Base-by-base conservation (phyloP, 2,329 filamentous ascomycete species). In the Hypoxylon sp. region DNA sequence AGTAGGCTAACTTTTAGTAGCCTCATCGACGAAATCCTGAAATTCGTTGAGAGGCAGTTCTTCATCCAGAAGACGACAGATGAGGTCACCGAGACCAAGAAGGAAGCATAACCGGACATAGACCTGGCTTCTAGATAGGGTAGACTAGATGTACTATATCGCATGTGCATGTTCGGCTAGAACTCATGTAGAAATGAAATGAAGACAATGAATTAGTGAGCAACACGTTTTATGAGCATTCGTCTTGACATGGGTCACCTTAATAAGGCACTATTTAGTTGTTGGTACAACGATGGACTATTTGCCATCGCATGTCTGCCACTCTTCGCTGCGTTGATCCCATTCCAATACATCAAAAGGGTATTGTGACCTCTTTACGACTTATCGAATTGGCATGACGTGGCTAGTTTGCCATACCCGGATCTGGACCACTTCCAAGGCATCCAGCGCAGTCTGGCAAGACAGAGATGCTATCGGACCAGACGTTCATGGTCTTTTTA, bases 21-120 rank as follows among this genome's bases (percentile, higher is more conserved):
- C 75, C 70, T 94, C 59, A 91, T 97, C 71, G 94, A 97, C 70
- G 94, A 97, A 80, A 78, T 87, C 2, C 88, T 97, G 73, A 97
- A 97, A 81, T 84, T 89, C 57, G 71, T 91, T 46, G 94, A 97
- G 82, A 85, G 91, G 68, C 81, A 83, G 53, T 85, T 88, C 71
- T 92, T 91, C 76, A 79, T 87, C 72, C 83, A 88, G 71, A 86
- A 81, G 70, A 83, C 78, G 29, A 74, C 77, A 1, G 76, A 75
- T 12, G 71, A 75, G 60, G 73, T 78, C 30, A 71, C 79, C 43
- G 81, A 81, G 77, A 76, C 75, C 16, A 88, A 88, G 81, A 88
- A 88, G 80, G 79, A 86, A 65, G 71, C 69, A 43, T 78, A 74
- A 60, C 4, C 21, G 37, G 48, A 19, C 29, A 55, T 69, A 71